Percentiles rank a stretch among this genome's conserved stretches.
These are phyloP conservation scores for Jackrogersella minutella DNA, from an alignment of 495 filamentous ascomycete species.

Conservation along the genomic window DNA sequence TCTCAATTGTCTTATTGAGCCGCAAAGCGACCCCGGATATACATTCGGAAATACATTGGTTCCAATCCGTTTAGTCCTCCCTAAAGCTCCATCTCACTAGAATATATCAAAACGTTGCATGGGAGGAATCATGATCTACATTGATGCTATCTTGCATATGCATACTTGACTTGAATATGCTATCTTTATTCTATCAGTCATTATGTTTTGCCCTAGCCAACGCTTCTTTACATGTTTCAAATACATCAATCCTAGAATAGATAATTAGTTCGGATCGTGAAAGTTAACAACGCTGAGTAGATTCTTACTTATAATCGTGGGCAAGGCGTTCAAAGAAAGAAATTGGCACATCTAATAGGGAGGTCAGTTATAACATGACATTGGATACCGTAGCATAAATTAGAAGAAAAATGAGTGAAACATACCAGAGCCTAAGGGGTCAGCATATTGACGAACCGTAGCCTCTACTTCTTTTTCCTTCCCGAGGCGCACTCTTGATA, in stretches of 20 bases:
- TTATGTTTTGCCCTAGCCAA: not conserved
- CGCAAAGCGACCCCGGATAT: too few species aligned
- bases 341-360: conserved; percentile 10
- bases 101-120: not conserved
- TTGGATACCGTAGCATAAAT: not conserved
- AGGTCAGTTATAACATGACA: not conserved
- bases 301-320: conserved; percentile 20
- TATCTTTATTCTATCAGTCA: not conserved
- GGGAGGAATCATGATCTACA: not conserved
- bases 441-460: conserved; percentile 19
- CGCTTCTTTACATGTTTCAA: conserved; percentile 6
- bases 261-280: not conserved
- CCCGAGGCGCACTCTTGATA: conserved; percentile 17
- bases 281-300: not conserved
- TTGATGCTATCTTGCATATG: not conserved
- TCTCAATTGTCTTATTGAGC: not conserved
- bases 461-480: conserved; percentile 15
- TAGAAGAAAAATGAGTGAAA: not conserved
- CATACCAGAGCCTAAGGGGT: conserved; percentile 19
- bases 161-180: not conserved
- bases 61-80: not conserved
- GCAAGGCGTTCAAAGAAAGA: conserved; percentile 6
- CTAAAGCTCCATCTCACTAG: too few species aligned
- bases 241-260: not conserved
- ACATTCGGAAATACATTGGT: not conserved